Evolutionary conservation across 2,329 filamentous ascomycete genomes (phyloP).

Genomic region (Colletotrichum australisinense): DNA sequence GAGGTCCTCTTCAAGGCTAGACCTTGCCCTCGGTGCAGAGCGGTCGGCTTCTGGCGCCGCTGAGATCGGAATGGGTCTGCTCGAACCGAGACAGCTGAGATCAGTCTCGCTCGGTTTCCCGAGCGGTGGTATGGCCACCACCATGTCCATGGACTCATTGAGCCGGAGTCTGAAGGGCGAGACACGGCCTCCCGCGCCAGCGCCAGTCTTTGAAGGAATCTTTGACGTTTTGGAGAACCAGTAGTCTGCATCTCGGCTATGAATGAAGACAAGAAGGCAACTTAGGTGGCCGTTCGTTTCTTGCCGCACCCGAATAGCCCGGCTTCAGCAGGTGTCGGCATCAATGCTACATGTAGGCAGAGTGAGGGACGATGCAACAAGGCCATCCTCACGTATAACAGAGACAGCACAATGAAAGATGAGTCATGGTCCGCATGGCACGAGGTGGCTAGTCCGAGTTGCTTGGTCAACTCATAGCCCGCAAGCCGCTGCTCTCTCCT

Average conservation of each 20-base stretch:
- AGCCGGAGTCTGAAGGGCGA: constrained; percentile 13
- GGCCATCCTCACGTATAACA: background rate
- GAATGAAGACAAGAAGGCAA: background rate
- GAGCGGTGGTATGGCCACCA: background rate
- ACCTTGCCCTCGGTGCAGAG: constrained; percentile 29
- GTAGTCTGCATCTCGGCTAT: background rate
- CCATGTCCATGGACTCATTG: constrained; percentile 1
- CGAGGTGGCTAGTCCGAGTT: background rate
- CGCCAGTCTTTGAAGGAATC: constrained; percentile 25
- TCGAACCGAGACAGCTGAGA: constrained; percentile 17
- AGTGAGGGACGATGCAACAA: background rate
- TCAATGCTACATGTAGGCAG: background rate
- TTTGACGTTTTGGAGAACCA: constrained; percentile 31
- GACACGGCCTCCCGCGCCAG: background rate
- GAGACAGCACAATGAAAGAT: background rate
- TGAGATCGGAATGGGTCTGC: constrained; percentile 29
- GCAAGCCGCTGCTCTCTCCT: background rate
- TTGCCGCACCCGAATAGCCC: background rate
- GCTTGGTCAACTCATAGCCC: background rate
- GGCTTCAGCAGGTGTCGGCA: background rate
- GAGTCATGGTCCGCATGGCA: background rate
- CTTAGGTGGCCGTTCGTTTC: background rate
- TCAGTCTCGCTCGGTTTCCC: constrained; percentile 10
- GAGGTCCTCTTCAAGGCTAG: constrained; percentile 13
- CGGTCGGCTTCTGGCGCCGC: constrained; percentile 19